Base-by-base conservation (phyloP, 768 basidiomycete genomes). In the Suillus plorans region DNA sequence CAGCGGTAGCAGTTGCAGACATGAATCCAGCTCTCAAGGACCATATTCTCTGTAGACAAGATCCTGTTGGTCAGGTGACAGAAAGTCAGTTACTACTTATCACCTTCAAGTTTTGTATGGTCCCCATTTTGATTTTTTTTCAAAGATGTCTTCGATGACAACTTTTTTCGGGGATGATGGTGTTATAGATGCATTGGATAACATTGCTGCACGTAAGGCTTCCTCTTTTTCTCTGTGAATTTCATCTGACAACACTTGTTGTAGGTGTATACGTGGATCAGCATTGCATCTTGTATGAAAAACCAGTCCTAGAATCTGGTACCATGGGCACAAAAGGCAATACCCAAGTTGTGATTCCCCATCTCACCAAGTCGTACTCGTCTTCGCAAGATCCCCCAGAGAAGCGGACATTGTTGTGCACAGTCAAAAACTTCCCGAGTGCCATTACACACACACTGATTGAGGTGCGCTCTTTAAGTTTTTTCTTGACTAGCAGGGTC, bases 341-440 rank as follows among this genome's bases (percentile, higher is more conserved):
- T 77, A 89, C 90, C 5, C 97, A 99, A 79, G 95, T 99, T 68
- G 85, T 99, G 64, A 85, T 98, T 59, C 97, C 97, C 25, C 86
- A 97, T 76, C 69, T 98, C 47, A 97, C 97, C 16, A 97, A 99
- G 78, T 97, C 94, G 20, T 99, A 99, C 77, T 90, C 92, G 16
- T 97, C 95, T 10, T 98, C 96, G 16, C 97, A 99, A 78, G 97
- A 99, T 75, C 97, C 97, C 53, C 97, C 97, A 10, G 97, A 99
- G 80, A 99, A 97, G 78, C 91, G 96, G 73, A 89, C 95, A 2
- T 92, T 97, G 28, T 93, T 92, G 31, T 99, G 97, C 77, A 99
- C 97, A 1, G 91, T 99, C 76, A 99, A 98, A 82, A 98, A 94
- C 79, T 99, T 99, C 86, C 97, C 97, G 12, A 96, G 99, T 74